Conservation (phyloP, 441 rosid genomes). For the Gossypium lobatum region DNA sequence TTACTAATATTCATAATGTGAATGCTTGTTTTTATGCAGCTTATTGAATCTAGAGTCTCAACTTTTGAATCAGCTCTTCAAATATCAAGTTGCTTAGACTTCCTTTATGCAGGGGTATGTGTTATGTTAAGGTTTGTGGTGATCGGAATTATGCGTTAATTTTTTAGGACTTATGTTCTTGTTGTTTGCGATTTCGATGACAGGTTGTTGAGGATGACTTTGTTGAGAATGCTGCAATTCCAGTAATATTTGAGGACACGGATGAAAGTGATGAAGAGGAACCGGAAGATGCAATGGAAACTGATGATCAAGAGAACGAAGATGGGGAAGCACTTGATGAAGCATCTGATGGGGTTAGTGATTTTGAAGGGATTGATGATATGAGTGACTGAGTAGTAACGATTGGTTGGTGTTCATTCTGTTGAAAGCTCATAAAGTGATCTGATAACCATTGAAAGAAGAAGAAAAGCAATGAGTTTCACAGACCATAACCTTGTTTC, state of each 20-base stretch:
- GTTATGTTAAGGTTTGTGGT: not conserved
- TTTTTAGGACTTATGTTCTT: not conserved
- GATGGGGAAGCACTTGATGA: constrained; percentile 33
- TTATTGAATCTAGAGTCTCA: constrained; percentile 68
- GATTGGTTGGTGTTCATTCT: not conserved
- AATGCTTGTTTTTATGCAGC: constrained; percentile 38
- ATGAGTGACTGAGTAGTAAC: constrained; percentile 40
- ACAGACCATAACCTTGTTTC: not conserved
- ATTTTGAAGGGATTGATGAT: constrained; percentile 45
- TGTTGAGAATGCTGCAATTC: constrained; percentile 46
- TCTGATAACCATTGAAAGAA: not conserved
- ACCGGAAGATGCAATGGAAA: constrained; percentile 60
- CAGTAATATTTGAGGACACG: constrained; percentile 63
- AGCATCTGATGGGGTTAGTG: constrained; percentile 32
- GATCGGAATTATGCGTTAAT: not conserved
- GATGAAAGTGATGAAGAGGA: constrained; percentile 53
- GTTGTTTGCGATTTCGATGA: not conserved
- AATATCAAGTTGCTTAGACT: constrained; percentile 68
- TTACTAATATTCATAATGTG: not conserved
- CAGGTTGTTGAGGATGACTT: constrained; percentile 47
- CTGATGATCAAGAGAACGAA: constrained; percentile 38
- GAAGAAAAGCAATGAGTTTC: not conserved
- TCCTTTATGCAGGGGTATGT: constrained; percentile 41
- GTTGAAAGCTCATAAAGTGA: not conserved
- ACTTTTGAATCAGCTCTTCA: constrained; percentile 64